Base-by-base conservation (phyloP, 768 basidiomycete genomes). In the Chiua virens region DNA sequence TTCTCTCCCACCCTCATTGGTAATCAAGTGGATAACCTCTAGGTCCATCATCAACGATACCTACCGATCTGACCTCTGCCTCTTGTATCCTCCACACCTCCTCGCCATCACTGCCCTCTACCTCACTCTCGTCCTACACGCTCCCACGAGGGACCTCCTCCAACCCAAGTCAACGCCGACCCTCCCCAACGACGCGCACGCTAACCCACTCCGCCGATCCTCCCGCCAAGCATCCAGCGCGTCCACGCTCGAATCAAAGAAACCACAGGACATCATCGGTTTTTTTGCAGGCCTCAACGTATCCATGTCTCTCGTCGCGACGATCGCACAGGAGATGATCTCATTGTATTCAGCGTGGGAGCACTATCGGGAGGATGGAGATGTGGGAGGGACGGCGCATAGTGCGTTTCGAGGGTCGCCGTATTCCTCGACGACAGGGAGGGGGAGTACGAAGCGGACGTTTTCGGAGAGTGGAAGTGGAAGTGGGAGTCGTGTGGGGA, bases 1-100 rank as follows among this genome's bases (percentile, higher is more conserved):
- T 68, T 3, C 9, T 23, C 36, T 17, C 18, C 7, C 20, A 20
- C 37, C 15, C 18, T 28, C 2, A 0, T 23, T 15, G 8, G 10
- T 4, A 5, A 15, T 6, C 32, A 34, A 21, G 34, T 25, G 50
- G 49, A 38, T 14, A 34, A 25, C 14, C 15, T 15, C n/a, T 17
- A 97, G 94, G 91, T 94, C 93, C 66, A 84, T 98, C 65, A 83
- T 99, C 64, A 99, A 98, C 71, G 96, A 98, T 68, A 93, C 90
- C 1, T 98, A 93, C 64, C 84, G 95, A 47, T 94, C 92, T 5
- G 90, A 95, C 49, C 75, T 99, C 18, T 93, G 92, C 64, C 83
- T 99, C n/a, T 71, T 97, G 25, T 87, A 98, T 65, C 95, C 97
- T 0, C 97, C 97, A 0, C 93, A 98, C 66, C 75, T 98, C 49